phyloP scores from a whole-genome alignment of 1,284 basidiomycete species.

The Boletus sp. region DNA sequence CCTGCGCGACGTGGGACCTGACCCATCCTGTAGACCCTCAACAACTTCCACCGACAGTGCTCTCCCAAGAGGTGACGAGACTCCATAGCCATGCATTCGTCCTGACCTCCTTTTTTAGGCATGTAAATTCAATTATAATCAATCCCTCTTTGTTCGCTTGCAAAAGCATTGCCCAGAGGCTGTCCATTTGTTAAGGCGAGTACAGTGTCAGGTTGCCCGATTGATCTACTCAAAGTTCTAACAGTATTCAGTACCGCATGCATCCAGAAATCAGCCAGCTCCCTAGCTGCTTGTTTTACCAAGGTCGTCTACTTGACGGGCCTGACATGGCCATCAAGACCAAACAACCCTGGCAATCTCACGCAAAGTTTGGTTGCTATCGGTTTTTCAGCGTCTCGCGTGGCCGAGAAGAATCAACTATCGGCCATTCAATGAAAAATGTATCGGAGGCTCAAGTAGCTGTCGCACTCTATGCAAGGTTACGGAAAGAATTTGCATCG shows the following conservation, averaged over 20 bases:
- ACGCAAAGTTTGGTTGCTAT: constrained; percentile 81
- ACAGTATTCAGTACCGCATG: constrained; percentile 98
- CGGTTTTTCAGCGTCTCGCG: constrained; percentile 79
- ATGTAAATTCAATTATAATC: constrained; percentile 77
- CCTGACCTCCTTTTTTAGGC: constrained; percentile 47
- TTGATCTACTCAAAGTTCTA: constrained; percentile 9
- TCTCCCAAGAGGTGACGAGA: constrained; percentile 68
- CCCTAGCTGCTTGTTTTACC: constrained; percentile 90
- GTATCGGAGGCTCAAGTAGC: constrained; percentile 74
- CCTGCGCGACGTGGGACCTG: not conserved
- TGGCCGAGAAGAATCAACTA: constrained; percentile 54
- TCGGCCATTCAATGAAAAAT: constrained; percentile 78
- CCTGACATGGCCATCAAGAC: constrained; percentile 87
- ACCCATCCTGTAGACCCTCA: constrained; percentile 70
- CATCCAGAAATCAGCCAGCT: constrained; percentile 92
- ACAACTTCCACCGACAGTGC: constrained; percentile 94
- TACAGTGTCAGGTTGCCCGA: not conserved
- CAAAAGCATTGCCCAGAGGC: constrained; percentile 75
- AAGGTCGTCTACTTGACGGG: constrained; percentile 79
- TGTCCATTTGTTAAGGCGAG: constrained; percentile 87
- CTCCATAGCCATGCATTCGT: not conserved
- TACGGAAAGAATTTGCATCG: constrained; percentile 63
- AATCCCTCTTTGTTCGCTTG: constrained; percentile 91
- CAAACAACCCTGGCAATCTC: constrained; percentile 79
- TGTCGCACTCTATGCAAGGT: constrained; percentile 72